Evolutionary conservation across 1,284 basidiomycete genomes (phyloP).

Genomic region (Trichosporon inkin): DNA sequence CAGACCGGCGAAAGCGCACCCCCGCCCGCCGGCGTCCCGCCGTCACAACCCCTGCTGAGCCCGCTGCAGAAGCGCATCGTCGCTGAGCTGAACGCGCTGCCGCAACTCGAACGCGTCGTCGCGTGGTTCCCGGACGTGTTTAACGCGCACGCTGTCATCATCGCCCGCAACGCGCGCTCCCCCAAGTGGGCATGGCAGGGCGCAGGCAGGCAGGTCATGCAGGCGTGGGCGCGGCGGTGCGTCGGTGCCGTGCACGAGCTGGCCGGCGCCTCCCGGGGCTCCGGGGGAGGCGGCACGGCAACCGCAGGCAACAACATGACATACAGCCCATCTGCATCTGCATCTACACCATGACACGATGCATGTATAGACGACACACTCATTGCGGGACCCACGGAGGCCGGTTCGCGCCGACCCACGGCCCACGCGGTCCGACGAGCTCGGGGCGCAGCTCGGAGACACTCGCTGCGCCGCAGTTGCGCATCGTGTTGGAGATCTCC

Average conservation of each 20-base stretch:
- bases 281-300: not conserved
- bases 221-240: constrained; percentile 28
- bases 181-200: constrained; percentile 30
- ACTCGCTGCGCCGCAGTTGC: constrained; percentile 53
- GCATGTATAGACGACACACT: not conserved
- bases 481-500: constrained; percentile 56
- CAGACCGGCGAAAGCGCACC: not conserved
- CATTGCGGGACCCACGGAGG: constrained; percentile 30
- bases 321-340: too few relatives aligned
- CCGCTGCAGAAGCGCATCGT: constrained; percentile 36
- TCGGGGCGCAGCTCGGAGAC: constrained; percentile 67
- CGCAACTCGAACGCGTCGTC: constrained; percentile 37
- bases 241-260: constrained; percentile 14
- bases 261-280: not conserved
- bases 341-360: not conserved
- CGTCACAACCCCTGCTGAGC: constrained; percentile 30
- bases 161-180: constrained; percentile 28
- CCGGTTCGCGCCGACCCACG: constrained; percentile 43
- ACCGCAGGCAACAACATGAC: too few relatives aligned
- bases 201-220: constrained; percentile 34
- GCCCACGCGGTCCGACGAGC: constrained; percentile 58
- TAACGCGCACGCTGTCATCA: constrained; percentile 42
- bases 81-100: constrained; percentile 28
- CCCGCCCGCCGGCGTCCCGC: not conserved
- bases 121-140: constrained; percentile 45